Evolutionary conservation across 2,329 filamentous ascomycete species (phyloP), one percentile per base, ranked within the genome.

Genomic region (Corynespora cassiicola): DNA sequence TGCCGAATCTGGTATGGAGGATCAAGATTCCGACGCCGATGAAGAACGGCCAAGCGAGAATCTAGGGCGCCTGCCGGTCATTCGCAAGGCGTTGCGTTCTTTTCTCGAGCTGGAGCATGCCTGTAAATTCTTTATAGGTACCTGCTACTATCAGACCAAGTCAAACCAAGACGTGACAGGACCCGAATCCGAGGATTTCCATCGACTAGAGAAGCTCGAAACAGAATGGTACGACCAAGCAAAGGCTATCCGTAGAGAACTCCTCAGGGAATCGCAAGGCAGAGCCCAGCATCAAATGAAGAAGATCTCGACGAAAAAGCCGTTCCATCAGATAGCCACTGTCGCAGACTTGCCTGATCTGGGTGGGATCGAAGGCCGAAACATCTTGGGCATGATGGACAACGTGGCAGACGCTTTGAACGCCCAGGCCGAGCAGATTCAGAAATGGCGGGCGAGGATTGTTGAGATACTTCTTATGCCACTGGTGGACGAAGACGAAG

Each of bases 61-160:
- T 23, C 48, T 59, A 8, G 67, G 63, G 15, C 78, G 78, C 12
- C 54, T 88, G 16, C 74, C 77, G 31, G 77, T 82, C 23, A 77
- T 79, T 32, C 81, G 84, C 21, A 81, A 84, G 36, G 80, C 83
- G 27, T 73, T 96, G 15, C 84, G 90, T 7, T 78, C 76, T 14
- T 84, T 88, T 2, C 73, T 96, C 12, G 90, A 95, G 60, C 68
- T 95, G 27, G 80, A 92, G 45, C 92, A 96, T 63, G 84, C 86
- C 50, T 89, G 86, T 19, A 77, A 82, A 1, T 96, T 96, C 70
- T 96, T 95, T 60, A 85, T 85, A 17, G 90, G 86, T 10, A 96
- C 90, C 52, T 86, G 85, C 0, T 85, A 85, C 52, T 96, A 84
- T 59, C 89, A 96, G 58, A 87, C 95, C 45, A 94, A 91, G 59